These are phyloP conservation scores for Lactuca sativa DNA, from an alignment of 129 eudicot species.

Conservation along the genomic window DNA sequence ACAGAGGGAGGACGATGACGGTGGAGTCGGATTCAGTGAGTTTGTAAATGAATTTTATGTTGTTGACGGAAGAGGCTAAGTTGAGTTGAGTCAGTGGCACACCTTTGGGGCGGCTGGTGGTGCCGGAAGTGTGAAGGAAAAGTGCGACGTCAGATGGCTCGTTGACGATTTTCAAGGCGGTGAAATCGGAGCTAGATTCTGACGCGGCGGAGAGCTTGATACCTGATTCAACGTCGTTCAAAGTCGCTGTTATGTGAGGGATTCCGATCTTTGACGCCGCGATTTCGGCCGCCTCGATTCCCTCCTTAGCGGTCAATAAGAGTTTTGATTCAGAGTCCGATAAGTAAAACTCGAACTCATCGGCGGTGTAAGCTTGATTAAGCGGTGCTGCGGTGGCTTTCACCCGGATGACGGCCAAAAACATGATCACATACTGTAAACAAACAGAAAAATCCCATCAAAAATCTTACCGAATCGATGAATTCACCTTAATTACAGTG, in stretches of 20 bases:
- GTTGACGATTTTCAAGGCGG: conserved; percentile 44
- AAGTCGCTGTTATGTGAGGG: conserved; percentile 55
- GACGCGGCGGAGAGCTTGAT: conserved; percentile 46
- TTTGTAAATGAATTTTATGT: conserved; percentile 74
- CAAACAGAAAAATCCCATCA: not conserved
- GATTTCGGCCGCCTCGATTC: conserved; percentile 72
- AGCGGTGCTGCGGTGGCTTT: conserved; percentile 95
- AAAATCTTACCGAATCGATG: not conserved
- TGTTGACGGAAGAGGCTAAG: conserved; percentile 70
- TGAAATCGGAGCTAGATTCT: conserved; percentile 19
- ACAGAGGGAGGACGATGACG: conserved; percentile 82
- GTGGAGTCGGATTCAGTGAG: conserved; percentile 84
- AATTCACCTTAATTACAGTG: not conserved
- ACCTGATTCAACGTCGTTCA: conserved; percentile 47
- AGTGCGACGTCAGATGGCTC: conserved; percentile 77
- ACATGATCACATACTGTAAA: conserved; percentile 78
- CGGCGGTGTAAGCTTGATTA: conserved; percentile 83
- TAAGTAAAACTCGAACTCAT: conserved; percentile 86
- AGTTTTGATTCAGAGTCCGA: conserved; percentile 88
- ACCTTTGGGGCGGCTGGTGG: conserved; percentile 97
- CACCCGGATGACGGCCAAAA: conserved; percentile 77
- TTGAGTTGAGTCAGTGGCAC: conserved; percentile 78
- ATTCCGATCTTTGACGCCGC: conserved; percentile 75
- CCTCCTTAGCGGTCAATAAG: conserved; percentile 61
- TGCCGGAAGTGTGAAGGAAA: conserved; percentile 92